Evolutionary conservation across 345 rosid genomes (phyloP), one percentile per base, ranked within the genome.

Genomic region (Eucalyptus pauciflora): DNA sequence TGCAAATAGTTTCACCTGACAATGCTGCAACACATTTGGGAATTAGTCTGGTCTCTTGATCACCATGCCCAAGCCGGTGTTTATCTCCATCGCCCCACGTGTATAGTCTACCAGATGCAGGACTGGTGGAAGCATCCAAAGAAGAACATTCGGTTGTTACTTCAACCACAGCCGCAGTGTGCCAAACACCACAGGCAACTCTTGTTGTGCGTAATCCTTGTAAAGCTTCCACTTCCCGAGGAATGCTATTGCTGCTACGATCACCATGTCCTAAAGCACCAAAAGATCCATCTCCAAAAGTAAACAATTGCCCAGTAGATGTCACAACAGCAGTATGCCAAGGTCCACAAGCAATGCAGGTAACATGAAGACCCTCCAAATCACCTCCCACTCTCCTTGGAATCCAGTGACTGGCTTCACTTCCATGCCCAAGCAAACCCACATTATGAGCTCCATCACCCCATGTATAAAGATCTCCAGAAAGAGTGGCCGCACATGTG

Each of bases 131-230:
- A 89, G 88, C 85, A 89, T 88, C 96, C 54, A 92, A 90, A 89
- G 90, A 91, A 91, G 93, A 89, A 88, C 93, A 89, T 87, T 94
- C 95, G 76, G 83, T 90, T 46, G 86, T 87, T 86, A 91, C 90
- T 92, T 95, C 98, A 90, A 96, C 95, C 37, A 94, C 94, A 85
- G 98, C 99, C 69, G 95, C 97, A 86, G 98, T 97, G 92, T 97
- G 99, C 99, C 99, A 96, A 91, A 94, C 93, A 87, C 99, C 99
- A 95, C 99, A 97, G 88, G 99, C 93, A 91, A 94, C 97, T 89
- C 89, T 94, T 88, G 89, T 92, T 33, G 95, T 92, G 71, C 90
- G 91, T 86, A 94, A 71, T 88, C 96, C 97, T 90, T 71, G 91
- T 91, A 97, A 88, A 54, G 94, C 90, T 90, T 95, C 97, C 86